Evolutionary conservation across 202 grass and related monocot genomes (phyloP), one percentile per base, ranked within the genome.

Genomic region (Cymbopogon flexuosus): DNA sequence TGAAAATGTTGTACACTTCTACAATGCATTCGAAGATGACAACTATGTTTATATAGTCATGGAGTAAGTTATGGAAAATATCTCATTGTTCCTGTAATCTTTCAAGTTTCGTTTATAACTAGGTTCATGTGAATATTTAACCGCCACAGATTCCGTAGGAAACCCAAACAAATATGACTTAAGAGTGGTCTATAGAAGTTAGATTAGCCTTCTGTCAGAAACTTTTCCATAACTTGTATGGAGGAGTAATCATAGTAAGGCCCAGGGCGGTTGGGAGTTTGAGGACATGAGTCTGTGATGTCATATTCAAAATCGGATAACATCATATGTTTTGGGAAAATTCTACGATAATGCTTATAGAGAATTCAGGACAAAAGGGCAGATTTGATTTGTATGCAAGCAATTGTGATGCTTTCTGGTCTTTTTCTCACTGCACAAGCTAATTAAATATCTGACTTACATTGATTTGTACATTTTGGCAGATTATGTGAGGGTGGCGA

Each of bases 401-500:
- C 45, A 62, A 21, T 76, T 79, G 19, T 51, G 30, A 76, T 49
- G 35, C 6, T 62, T 70, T 8, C 21, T 11, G 18, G 0, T 62
- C 30, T n/a, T 68, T 79, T 60, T 67, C 39, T 59, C 14, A 37
- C 61, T 42, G 4, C 24, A 57, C 35, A 79, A 68, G 31, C 29
- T 79, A 61, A 75, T 79, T 62, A 23, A 30, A 65, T 71, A 34
- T 84, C 10, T 35, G 57, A 64, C 22, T 56, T 21, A 19, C 30
- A 34, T 65, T 92, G 31, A 58, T 30, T 12, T 83, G 5, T 87
- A 64, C 31, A 19, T 68, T 60, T 42, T 81, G 60, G 45, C 87
- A 97, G 94, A 87, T 92, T 97, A 85, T 97, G 91, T 37, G 94
- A 97, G 51, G 94, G 94, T 77, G 91, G 94, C 75, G 94, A 97